Percentiles rank a stretch among this genome's conserved stretches.
Evolutionary conservation across 805 yeast genomes (phyloP).

Genomic region (Blastobotrys robertii): DNA sequence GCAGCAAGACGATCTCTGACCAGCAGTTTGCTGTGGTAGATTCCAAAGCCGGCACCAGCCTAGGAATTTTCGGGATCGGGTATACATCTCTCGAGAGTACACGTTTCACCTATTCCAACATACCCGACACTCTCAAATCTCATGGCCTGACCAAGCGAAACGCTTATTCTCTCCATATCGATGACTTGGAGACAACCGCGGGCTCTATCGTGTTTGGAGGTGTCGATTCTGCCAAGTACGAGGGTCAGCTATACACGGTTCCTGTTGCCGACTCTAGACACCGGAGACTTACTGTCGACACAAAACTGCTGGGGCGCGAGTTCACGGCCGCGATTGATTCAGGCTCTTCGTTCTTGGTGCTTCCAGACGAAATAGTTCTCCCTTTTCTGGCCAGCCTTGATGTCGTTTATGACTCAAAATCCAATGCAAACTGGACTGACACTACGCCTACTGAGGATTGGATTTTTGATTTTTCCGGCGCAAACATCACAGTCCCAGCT

Average conservation of each 20-base stretch:
- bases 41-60: constrained; percentile 5
- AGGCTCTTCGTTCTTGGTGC: constrained; percentile 40
- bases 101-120: constrained; percentile 38
- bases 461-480: constrained; percentile 19
- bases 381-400: constrained; percentile 1
- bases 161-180: constrained; percentile 37
- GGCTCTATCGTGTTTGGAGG: constrained; percentile 12
- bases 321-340: constrained; percentile 34
- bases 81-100: constrained; percentile 10
- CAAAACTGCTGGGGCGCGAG: background rate
- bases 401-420: background rate
- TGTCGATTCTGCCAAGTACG: constrained; percentile 11
- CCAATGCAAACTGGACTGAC: constrained; percentile 1
- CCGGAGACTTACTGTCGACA: constrained; percentile 2
- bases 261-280: constrained; percentile 31
- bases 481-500: constrained; percentile 18
- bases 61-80: constrained; percentile 23
- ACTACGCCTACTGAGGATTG: background rate
- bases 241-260: constrained; percentile 16
- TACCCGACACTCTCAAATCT: constrained; percentile 45
- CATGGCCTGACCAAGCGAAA: constrained; percentile 30
- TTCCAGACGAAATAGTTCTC: constrained; percentile 27
- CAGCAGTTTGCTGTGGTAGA: constrained; percentile 66
- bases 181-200: constrained; percentile 18
- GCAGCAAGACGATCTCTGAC: constrained; percentile 10